A percentile compares a stretch with the other conserved stretches of the same genome.
Evolutionary conservation across 176 grass and related monocot genomes (phyloP).

Genomic region (Musa schizocarpa): DNA sequence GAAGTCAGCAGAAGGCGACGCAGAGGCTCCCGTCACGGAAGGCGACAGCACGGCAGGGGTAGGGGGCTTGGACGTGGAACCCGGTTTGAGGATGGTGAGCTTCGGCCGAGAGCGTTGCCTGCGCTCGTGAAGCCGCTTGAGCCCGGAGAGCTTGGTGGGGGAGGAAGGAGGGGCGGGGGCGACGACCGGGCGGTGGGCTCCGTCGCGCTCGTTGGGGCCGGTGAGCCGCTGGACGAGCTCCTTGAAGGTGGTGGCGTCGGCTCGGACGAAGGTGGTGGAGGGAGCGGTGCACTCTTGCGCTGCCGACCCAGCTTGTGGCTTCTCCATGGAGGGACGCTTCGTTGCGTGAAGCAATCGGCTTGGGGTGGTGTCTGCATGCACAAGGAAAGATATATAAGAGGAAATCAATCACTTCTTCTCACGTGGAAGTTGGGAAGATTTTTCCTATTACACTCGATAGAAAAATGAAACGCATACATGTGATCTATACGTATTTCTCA

Average conservation of each 20-base stretch:
- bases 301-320: not conserved
- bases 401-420: no score
- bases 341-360: conserved; percentile 38
- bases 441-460: no score
- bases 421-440: no score
- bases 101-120: conserved; percentile 20
- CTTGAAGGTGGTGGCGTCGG: conserved; percentile 40
- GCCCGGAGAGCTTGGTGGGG: conserved; percentile 14
- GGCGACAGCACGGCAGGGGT: not conserved
- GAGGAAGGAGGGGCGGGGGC: not conserved
- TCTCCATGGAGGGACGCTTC: conserved; percentile 22
- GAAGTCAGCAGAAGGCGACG: conserved; percentile 21
- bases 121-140: conserved; percentile 22
- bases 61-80: not conserved
- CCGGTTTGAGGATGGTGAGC: conserved; percentile 33
- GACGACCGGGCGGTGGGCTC: not conserved
- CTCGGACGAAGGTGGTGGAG: conserved; percentile 40
- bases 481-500: no score
- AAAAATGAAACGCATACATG: no score
- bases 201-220: conserved; percentile 8
- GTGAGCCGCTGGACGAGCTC: conserved; percentile 51
- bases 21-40: not conserved
- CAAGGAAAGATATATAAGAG: not conserved
- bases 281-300: not conserved
- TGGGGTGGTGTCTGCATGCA: not conserved